Conservation (phyloP, 2,329 filamentous ascomycete genomes). For the Tympanopsis confertula region DNA sequence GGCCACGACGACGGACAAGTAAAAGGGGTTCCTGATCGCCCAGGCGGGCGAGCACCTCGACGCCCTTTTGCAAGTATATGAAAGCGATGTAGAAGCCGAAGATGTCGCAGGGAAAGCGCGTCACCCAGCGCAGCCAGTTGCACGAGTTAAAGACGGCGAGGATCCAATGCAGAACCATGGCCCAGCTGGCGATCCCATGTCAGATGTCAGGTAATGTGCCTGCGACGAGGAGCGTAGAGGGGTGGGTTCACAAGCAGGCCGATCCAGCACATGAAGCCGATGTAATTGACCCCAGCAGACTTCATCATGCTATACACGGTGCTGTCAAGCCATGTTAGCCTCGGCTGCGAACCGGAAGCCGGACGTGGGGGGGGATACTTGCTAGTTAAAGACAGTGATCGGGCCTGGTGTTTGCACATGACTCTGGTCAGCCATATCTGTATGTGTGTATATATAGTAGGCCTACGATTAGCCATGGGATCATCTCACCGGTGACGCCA, state of each 20-base stretch:
- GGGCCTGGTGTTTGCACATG: slow-evolving; percentile 37
- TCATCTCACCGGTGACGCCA: slow-evolving; percentile 61
- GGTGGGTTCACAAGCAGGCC: slow-evolving; percentile 47
- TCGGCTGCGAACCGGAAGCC: neutral
- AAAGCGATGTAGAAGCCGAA: slow-evolving; percentile 90
- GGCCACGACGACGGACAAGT: slow-evolving; percentile 66
- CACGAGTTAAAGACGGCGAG: slow-evolving; percentile 77
- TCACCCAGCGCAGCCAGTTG: slow-evolving; percentile 80
- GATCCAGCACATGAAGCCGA: slow-evolving; percentile 87
- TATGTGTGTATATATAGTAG: neutral
- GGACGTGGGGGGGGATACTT: slow-evolving; percentile 11
- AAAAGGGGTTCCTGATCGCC: slow-evolving; percentile 56
- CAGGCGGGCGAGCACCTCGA: slow-evolving; percentile 71
- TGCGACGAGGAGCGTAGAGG: neutral
- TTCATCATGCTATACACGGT: slow-evolving; percentile 83
- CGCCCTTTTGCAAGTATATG: slow-evolving; percentile 83
- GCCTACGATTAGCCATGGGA: neutral
- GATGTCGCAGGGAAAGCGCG: slow-evolving; percentile 82
- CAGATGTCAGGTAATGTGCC: neutral
- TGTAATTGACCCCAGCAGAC: slow-evolving; percentile 67
- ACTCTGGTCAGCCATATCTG: neutral
- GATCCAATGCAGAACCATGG: slow-evolving; percentile 72
- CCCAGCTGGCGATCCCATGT: slow-evolving; percentile 46
- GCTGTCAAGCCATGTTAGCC: slow-evolving; percentile 21
- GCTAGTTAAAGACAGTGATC: slow-evolving; percentile 89